These are phyloP conservation scores for Ogataea parapolymorpha DNA, from an alignment of 805 yeast genomes.

Conservation along the genomic window DNA sequence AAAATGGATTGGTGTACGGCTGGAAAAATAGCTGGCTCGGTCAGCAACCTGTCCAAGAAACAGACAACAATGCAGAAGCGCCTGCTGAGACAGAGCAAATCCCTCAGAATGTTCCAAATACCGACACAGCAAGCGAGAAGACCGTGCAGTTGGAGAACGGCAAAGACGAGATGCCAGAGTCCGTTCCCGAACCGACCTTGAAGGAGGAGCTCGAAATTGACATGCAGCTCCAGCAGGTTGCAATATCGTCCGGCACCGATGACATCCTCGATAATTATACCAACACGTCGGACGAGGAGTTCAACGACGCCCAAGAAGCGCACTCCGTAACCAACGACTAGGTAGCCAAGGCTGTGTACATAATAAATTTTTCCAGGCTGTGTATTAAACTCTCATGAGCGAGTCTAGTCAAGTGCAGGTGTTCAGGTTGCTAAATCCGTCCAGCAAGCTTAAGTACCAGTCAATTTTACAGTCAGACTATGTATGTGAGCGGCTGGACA, in stretches of 20 bases:
- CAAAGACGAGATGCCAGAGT: neutral
- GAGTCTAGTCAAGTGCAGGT: conserved; percentile 16
- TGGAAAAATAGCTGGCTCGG: conserved; percentile 33
- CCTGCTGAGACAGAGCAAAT: neutral
- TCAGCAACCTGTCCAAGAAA: neutral
- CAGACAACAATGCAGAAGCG: neutral
- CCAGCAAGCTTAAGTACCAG: conserved; percentile 24
- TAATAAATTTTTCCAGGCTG: conserved; percentile 1
- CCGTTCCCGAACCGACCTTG: neutral
- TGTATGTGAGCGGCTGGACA: conserved; percentile 10
- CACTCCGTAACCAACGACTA: conserved; percentile 2
- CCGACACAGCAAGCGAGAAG: neutral
- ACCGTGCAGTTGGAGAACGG: neutral
- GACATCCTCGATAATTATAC: conserved; percentile 14
- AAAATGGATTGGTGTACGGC: conserved; percentile 30
- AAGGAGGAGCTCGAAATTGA: neutral
- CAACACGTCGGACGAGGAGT: conserved; percentile 20
- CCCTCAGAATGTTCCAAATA: neutral
- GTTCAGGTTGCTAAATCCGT: conserved; percentile 25
- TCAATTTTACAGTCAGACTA: conserved; percentile 21
- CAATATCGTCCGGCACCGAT: neutral
- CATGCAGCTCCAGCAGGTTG: neutral
- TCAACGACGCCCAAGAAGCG: conserved; percentile 27
- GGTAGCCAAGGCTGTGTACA: conserved; percentile 5
- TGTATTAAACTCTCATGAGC: conserved; percentile 1